A percentile compares a stretch with the other conserved stretches of the same genome.
Evolutionary conservation across 1,284 basidiomycete genomes (phyloP).

Genomic region (Puccinia novopanici): DNA sequence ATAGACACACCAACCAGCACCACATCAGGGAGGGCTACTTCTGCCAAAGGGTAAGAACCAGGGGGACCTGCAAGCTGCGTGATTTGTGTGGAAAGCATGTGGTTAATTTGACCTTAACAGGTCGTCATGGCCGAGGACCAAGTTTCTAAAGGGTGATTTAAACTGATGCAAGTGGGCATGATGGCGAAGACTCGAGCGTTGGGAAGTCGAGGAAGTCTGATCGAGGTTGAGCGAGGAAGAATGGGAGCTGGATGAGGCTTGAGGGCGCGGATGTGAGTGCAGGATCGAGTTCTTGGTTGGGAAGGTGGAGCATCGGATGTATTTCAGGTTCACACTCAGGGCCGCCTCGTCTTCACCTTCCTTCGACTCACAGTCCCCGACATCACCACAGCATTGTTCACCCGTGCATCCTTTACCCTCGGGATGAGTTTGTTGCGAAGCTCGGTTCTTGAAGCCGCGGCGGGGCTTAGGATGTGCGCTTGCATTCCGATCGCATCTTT

Average conservation of each 20-base stretch:
- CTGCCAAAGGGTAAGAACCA: too few relatives aligned
- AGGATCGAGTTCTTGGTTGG: constrained; percentile 24
- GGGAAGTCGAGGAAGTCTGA: not conserved
- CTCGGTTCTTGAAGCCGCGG: not conserved
- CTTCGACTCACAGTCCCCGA: not conserved
- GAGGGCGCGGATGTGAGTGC: not conserved
- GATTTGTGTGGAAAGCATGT: not conserved
- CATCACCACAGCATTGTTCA: not conserved
- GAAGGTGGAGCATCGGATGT: constrained; percentile 12
- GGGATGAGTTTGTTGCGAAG: too few relatives aligned
- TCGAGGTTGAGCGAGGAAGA: not conserved
- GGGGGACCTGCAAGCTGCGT: not conserved
- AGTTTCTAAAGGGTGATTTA: constrained; percentile 23
- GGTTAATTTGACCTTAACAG: constrained; percentile 1
- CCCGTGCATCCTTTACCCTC: not conserved
- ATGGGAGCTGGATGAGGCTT: not conserved
- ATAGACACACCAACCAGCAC: too few relatives aligned
- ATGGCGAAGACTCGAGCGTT: not conserved
- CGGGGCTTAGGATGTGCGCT: not conserved
- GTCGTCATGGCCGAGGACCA: constrained; percentile 13
- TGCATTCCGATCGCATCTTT: not conserved
- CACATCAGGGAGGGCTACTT: too few relatives aligned
- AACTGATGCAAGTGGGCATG: constrained; percentile 5
- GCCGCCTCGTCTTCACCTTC: not conserved
- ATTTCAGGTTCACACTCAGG: constrained; percentile 5